These are phyloP conservation scores for Scheffersomyces illinoinensis DNA, from an alignment of 1,139 yeast species.

Conservation along the genomic window DNA sequence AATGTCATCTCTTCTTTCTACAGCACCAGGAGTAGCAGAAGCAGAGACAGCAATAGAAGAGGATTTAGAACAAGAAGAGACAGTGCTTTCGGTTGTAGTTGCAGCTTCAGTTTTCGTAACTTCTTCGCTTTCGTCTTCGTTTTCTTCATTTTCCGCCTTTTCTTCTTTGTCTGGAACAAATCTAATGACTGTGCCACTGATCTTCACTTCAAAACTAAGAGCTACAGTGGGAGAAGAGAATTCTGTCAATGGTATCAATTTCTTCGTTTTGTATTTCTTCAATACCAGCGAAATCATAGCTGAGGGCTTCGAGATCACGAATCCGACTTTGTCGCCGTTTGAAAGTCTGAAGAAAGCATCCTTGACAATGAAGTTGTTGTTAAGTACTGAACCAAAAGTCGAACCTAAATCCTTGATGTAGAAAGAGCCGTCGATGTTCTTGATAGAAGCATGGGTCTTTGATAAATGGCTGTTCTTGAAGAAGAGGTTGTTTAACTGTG, in stretches of 20 bases:
- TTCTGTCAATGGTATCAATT: slow-evolving; percentile 19
- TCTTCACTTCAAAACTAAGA: slow-evolving; percentile 20
- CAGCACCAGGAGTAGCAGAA: not conserved
- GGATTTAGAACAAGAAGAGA: not conserved
- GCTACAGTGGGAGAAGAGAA: slow-evolving; percentile 28
- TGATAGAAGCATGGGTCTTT: slow-evolving; percentile 29
- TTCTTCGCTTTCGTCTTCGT: not conserved
- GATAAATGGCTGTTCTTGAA: slow-evolving; percentile 37
- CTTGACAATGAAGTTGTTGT: slow-evolving; percentile 21
- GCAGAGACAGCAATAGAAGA: not conserved
- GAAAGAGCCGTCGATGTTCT: slow-evolving; percentile 18
- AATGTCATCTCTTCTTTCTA: slow-evolving; percentile 1
- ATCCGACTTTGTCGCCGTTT: slow-evolving; percentile 30
- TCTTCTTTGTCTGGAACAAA: slow-evolving; percentile 11
- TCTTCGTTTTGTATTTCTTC: slow-evolving; percentile 7
- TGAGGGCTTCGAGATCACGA: slow-evolving; percentile 34
- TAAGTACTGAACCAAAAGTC: slow-evolving; percentile 43
- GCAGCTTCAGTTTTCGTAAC: not conserved
- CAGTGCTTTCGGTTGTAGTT: not conserved
- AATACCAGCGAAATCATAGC: slow-evolving; percentile 17
- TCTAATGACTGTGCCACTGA: slow-evolving; percentile 8
- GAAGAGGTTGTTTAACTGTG: slow-evolving; percentile 28
- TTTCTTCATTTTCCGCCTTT: slow-evolving; percentile 5
- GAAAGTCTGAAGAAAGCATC: slow-evolving; percentile 16
- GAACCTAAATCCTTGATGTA: slow-evolving; percentile 32